Evolutionary conservation across 176 grass and related monocot species (phyloP), one percentile per base, ranked within the genome.

Genomic region (Stipa capillata): DNA sequence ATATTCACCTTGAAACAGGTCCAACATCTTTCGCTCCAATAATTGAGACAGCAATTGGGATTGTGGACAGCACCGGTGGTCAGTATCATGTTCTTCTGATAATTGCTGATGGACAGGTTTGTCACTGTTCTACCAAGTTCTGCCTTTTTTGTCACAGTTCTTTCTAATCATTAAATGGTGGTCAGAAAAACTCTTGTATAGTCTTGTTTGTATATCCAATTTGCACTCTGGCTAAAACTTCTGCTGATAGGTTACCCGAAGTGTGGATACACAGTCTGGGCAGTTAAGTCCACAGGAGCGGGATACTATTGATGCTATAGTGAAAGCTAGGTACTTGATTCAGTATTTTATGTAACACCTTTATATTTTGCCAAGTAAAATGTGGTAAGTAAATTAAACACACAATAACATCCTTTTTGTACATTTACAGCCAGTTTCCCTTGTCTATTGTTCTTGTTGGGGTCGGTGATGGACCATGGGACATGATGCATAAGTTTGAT

Each of bases 21-120:
- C 93, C 93, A 17, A 97, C 93, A 67, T 97, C 93, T 60, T 97
- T 97, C 6, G 93, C 93, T 44, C 93, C 93, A 33, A 97, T 97
- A 43, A 97, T 97, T 79, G 93, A 97, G 77, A 90, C 90, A 53
- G 85, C 93, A 60, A 79, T 93, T 72, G 85, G 93, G 66, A 97
- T 97, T 89, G 93, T 76, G 77, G 93, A 97, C 76, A 93, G 73
- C 77, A 91, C 90, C 25, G 93, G 93, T 72, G 93, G 93, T 52
- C 93, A 97, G 52, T 97, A 97, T 76, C 93, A 97, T 91, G 93
- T 97, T 88, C 93, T 97, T 93, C 83, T 97, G 45, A 97, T 97
- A 86, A 97, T 97, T 78, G 93, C 96, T 17, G 96, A 98, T 87
- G 96, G 96, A 52, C 96, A 98, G 90, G 94, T 94, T 41, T 16